Evolutionary conservation across 2,329 filamentous ascomycete species (phyloP).

Genomic region (Arthrobotrys megalospora): DNA sequence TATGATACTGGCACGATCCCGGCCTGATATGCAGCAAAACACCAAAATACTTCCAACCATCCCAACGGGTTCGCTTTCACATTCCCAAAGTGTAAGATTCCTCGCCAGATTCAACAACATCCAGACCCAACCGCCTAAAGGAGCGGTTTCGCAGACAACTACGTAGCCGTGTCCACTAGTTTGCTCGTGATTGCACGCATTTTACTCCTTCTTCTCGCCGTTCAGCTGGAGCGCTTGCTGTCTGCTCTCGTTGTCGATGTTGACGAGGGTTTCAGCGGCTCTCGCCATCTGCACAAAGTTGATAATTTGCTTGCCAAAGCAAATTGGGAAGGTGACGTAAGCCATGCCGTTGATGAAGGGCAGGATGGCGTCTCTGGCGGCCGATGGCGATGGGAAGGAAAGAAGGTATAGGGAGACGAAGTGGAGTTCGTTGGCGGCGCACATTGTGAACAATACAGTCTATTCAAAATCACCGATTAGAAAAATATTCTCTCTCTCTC

Average conservation of each 20-base stretch:
- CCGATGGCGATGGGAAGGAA: constrained; percentile 87
- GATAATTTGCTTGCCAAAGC: constrained; percentile 92
- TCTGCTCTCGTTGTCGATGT: constrained; percentile 83
- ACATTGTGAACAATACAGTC: constrained; percentile 92
- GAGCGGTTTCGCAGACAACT: constrained; percentile 15
- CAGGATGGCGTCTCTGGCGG: constrained; percentile 77
- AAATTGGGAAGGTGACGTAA: constrained; percentile 84
- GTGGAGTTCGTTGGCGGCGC: constrained; percentile 92
- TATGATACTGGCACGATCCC: constrained; percentile 34
- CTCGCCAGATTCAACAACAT: constrained; percentile 31
- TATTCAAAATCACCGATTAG: constrained; percentile 67
- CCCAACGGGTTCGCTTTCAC: constrained; percentile 36
- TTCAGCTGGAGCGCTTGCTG: constrained; percentile 64
- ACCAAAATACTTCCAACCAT: constrained; percentile 26
- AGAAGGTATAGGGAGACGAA: constrained; percentile 98
- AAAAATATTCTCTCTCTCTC: constrained; percentile 11
- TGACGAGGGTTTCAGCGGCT: constrained; percentile 90
- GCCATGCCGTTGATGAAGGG: constrained; percentile 73
- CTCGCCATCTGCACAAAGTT: constrained; percentile 95
- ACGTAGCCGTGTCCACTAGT: not conserved
- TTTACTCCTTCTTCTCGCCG: constrained; percentile 54
- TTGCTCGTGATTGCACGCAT: not conserved
- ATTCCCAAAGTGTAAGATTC: constrained; percentile 37
- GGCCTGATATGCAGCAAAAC: constrained; percentile 42
- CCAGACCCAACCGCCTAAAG: constrained; percentile 6